Conservation (phyloP, 345 rosid species). For the Toxicodendron radicans region DNA sequence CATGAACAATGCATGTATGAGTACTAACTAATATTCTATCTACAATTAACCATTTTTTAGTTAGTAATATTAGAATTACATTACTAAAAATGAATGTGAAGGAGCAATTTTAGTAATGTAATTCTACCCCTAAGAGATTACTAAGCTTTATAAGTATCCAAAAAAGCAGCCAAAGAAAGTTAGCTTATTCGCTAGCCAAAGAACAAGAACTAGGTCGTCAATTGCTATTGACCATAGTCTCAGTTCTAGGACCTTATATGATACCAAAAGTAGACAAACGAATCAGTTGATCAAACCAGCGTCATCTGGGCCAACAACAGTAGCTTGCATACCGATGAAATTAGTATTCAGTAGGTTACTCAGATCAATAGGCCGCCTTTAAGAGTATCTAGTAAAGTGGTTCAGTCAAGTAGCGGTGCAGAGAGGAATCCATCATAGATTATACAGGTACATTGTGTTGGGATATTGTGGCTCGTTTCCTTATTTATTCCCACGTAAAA, state of each 20-base stretch:
- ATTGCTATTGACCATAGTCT: constrained; percentile 57
- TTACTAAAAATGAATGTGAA: too few relatives aligned
- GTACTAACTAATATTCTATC: too few relatives aligned
- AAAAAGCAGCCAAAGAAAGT: constrained; percentile 55
- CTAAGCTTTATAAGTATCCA: too few relatives aligned
- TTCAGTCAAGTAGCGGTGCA: constrained; percentile 37
- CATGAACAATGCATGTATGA: too few relatives aligned
- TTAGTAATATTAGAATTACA: too few relatives aligned
- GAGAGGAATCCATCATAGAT: constrained; percentile 41
- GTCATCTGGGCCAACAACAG: constrained; percentile 74
- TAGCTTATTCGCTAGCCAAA: constrained; percentile 61
- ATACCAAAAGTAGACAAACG: constrained; percentile 31
- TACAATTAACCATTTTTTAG: too few relatives aligned
- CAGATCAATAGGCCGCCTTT: constrained; percentile 93
- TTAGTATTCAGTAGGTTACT: constrained; percentile 95
- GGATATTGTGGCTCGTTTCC: too few relatives aligned
- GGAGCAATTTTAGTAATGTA: too few relatives aligned
- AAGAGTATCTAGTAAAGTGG: constrained; percentile 49
- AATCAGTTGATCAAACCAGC: constrained; percentile 67
- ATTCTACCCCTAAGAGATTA: too few relatives aligned
- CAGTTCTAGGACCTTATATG: constrained; percentile 34
- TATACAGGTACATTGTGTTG: too few relatives aligned
- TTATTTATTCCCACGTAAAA: too few relatives aligned
- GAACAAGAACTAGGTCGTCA: constrained; percentile 82
- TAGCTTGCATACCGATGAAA: constrained; percentile 94